Conservation (phyloP, 1,284 basidiomycete species). For the Peniophora sp. region DNA sequence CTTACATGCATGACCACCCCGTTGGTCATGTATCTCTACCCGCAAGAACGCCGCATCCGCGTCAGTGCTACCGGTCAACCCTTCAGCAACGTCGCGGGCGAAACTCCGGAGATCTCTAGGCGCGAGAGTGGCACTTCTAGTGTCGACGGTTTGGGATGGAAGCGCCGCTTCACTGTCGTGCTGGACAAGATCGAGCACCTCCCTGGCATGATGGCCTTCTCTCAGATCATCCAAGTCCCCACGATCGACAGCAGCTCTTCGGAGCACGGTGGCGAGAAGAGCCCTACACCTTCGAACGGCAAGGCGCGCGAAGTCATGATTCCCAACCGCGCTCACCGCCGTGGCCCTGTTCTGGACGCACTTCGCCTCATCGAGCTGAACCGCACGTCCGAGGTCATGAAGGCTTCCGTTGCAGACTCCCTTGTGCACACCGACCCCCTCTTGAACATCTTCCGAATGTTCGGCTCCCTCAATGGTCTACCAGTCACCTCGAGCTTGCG, state of each 20-base stretch:
- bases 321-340: neutral
- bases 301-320: too few species aligned
- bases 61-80: conserved; percentile 35
- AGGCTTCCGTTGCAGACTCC: conserved; percentile 48
- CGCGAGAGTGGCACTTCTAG: neutral
- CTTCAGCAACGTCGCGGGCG: conserved; percentile 35
- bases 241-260: conserved; percentile 10
- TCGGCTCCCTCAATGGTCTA: conserved; percentile 50
- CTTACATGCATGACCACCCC: conserved; percentile 90
- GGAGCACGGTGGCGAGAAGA: neutral
- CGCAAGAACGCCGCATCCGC: conserved; percentile 49
- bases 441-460: conserved; percentile 54
- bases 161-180: conserved; percentile 70
- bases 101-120: conserved; percentile 16
- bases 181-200: conserved; percentile 91
- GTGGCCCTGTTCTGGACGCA: conserved; percentile 27
- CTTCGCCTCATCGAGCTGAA: conserved; percentile 62
- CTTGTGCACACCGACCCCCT: conserved; percentile 52
- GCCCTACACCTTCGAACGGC: neutral
- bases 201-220: conserved; percentile 63
- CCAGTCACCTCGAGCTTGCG: conserved; percentile 42
- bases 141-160: conserved; percentile 22
- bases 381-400: conserved; percentile 64
- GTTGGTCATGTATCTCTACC: conserved; percentile 72
- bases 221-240: conserved; percentile 52